Base-by-base conservation (phyloP, 1,284 basidiomycete genomes). In the Boletus calvinii region DNA sequence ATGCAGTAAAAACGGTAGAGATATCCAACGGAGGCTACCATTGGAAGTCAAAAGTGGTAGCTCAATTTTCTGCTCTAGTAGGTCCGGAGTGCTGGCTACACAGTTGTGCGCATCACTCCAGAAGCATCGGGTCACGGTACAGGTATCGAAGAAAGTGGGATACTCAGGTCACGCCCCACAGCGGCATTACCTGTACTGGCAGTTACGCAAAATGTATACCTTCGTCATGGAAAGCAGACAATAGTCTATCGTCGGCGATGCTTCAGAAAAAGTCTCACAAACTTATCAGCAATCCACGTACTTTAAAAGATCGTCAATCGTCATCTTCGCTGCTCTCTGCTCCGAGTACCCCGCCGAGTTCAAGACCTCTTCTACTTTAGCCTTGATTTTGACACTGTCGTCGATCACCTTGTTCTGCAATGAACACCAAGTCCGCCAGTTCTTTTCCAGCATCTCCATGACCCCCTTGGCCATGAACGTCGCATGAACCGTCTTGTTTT, bases 361-460 rank as follows among this genome's bases (percentile, higher is more conserved):
- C 10, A 99, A 74, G 30, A 98, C 85, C 48, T 80, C 74, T 54
- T 96, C 92, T 20, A 98, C 81, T 57, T 85, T 81, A 9, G 73
- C 70, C 65, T 85, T 87, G 69, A 95, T 91, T 55, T 84, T 75
- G 26, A 84, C 76, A 32, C 78, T 77, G 49, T 91, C 87, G 53
- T 90, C 84, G 30, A 89, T 72, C 60, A 90, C 90, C 77, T 81
- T 79, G 61, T 88, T 80, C 58, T 88, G 85, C 64, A 92, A 80
- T 3, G 93, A 84, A 64, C 92, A 89, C 90, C 92, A 97, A n/a
- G 94, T 97, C 70, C 86, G 85, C 78, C 91, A 91, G 70, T 98
- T 99, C 64, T 84, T 84, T 72, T 98, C 95, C 57, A 98, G 72
- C 89, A 99, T 92, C 62, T 95, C 91, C 65, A 91, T 80, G 12